Evolutionary conservation across 2,329 filamentous ascomycete species (phyloP), one percentile per base, ranked within the genome.

Genomic region (Dactylellina haptotyla): DNA sequence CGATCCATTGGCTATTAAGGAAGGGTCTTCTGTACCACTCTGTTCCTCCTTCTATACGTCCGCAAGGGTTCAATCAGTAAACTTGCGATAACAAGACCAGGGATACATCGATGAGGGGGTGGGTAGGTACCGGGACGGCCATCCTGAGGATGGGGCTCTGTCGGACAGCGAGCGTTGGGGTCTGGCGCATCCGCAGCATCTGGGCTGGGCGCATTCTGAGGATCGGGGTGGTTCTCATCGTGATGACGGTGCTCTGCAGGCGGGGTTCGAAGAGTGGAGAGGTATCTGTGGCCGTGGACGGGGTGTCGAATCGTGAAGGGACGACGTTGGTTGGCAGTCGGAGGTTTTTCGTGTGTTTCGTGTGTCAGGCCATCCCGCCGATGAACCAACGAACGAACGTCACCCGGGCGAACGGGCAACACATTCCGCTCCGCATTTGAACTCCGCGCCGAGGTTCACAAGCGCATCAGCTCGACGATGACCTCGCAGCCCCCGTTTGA

Each of bases 11-110:
- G 12, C 2, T 45, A n/a, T 48, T 62, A 39, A 30, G 59, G 37
- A n/a, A 53, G 70, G 34, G 48, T 39, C 2, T 30, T 39, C 46
- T 54, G 26, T 78, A 78, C 77, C 76, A 65, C 74, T 76, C 72
- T 77, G 76, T 61, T 78, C 76, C 45, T 77, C 70, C 62, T 78
- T 78, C 77, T 78, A 53, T 20, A 64, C 4, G 25, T n/a, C 20
- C 10, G 18, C 16, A 12, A 63, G 43, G 30, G 14, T n/a, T n/a
- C n/a, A 4, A 26, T 65, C 66, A 62, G 61, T n/a, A 46, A 51
- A 8, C 8, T 26, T 23, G 23, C 41, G 10, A 14, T 5, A 3
- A 32, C 20, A 51, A 58, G 30, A 8, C 9, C n/a, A n/a, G n/a
- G n/a, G n/a, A n/a, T n/a, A n/a, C n/a, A n/a, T n/a, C n/a, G n/a